A percentile compares a stretch with the other conserved stretches of the same genome.
phyloP scores from a whole-genome alignment of 352 stramenopile species.

The Pythium utonaiense region DNA sequence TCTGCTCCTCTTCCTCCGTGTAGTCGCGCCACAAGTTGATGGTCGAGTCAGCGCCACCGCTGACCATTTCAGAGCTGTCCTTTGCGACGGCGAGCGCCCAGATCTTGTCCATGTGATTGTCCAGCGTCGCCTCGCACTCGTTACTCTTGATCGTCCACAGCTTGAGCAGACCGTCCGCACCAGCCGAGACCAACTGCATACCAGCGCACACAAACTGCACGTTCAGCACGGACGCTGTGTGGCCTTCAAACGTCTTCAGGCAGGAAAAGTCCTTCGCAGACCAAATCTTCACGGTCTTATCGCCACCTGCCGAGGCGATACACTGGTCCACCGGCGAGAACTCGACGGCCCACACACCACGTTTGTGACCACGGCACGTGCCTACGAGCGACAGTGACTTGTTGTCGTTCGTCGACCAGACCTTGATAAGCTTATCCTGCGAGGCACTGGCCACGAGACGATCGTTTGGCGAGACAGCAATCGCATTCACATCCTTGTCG shows the following conservation, averaged over 20 bases:
- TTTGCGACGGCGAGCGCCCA: conserved; percentile 93
- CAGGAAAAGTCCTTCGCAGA: conserved; percentile 94
- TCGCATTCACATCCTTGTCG: conserved; percentile 97
- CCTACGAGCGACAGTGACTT: conserved; percentile 86
- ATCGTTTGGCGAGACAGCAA: conserved; percentile 96
- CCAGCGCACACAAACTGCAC: conserved; percentile 88
- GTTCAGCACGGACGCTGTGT: conserved; percentile 87
- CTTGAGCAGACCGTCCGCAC: conserved; percentile 96
- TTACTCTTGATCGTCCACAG: conserved; percentile 98
- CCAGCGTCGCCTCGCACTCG: conserved; percentile 96
- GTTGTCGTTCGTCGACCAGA: conserved; percentile 82
- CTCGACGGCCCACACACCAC: conserved; percentile 96
- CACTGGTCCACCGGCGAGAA: conserved; percentile 97
- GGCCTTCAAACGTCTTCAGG: conserved; percentile 96
- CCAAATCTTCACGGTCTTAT: conserved; percentile 98
- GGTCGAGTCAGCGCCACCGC: conserved; percentile 92
- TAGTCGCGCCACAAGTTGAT: conserved; percentile 95
- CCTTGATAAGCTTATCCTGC: conserved; percentile 98
- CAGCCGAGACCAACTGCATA: conserved; percentile 93
- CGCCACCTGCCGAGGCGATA: conserved; percentile 93
- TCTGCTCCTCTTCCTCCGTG: conserved; percentile 89
- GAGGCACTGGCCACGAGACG: conserved; percentile 95
- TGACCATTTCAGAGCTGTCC: conserved; percentile 89
- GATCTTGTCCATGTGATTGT: conserved; percentile 97
- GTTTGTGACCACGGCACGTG: conserved; percentile 95